Base-by-base conservation (phyloP, 164 flowering plant species). In the Saururus chinensis region DNA sequence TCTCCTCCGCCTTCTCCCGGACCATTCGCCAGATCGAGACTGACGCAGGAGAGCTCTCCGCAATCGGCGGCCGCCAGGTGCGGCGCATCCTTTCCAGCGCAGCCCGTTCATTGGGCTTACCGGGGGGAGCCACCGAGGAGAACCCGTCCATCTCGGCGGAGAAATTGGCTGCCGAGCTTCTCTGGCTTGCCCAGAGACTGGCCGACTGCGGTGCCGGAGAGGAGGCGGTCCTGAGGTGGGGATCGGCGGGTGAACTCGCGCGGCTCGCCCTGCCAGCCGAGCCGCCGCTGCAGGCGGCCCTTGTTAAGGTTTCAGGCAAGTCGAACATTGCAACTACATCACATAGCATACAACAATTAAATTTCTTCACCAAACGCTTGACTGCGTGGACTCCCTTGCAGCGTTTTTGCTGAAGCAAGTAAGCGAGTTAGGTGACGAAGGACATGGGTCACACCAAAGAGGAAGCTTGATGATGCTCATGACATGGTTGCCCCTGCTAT, bases 401-500 rank as follows among this genome's bases (percentile, higher is more conserved):
- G 97, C 80, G 23, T 83, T 79, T 63, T 70, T 92, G 60, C 73
- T 92, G 68, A 87, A 81, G 70, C 78, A 86, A 51, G 85, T 76
- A 16, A 83, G 76, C 59, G 77, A 78, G 13, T 56, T 83, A 59
- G 79, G 76, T 54, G 61, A 48, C 35, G 81, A 71, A 5, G 71
- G 67, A 49, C 63, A n/a, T 6, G 61, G 20, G 48, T 58, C 61
- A 17, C 56, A 69, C 63, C 64, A 23, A 0, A 66, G 66, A 61
- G 52, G 67, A 52, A 71, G 64, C 10, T 80, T 76, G 85, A 79
- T 79, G 67, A 63, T 92, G 81, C 59, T 92, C 20, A 59, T 76
- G 61, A 65, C 82, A 11, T 92, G 98, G 98, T 64, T 92, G 60
- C 96, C 98, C n/a, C 66, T 92, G 76, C 75, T 89, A 2, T 92